Evolutionary conservation across 2,329 filamentous ascomycete genomes (phyloP).

Genomic region (Aureobasidium musti): DNA sequence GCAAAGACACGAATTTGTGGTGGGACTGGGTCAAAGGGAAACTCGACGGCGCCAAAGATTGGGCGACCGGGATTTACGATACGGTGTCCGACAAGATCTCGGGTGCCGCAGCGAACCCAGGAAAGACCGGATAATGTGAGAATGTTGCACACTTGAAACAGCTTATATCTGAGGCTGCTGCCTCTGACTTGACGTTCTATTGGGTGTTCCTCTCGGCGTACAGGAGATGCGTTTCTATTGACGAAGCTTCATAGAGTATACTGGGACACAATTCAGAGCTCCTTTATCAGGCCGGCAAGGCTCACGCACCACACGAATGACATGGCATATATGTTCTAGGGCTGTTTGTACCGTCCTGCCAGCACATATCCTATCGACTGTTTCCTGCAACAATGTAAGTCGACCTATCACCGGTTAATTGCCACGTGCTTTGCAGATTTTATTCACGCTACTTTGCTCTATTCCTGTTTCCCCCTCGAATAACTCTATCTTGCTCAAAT

Average conservation of each 20-base stretch:
- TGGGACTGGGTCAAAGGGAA: slow-evolving; percentile 40
- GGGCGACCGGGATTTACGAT: slow-evolving; percentile 37
- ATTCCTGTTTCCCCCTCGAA: not conserved
- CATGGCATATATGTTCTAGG: not conserved
- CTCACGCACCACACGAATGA: not conserved
- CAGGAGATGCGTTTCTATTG: not conserved
- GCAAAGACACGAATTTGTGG: slow-evolving; percentile 34
- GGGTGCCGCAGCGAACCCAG: not conserved
- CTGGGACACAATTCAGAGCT: not conserved
- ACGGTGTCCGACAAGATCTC: slow-evolving; percentile 26
- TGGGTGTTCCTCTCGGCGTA: not conserved
- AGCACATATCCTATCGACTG: not conserved
- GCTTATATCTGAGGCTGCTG: not conserved
- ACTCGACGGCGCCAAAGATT: slow-evolving; percentile 39
- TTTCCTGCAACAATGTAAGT: not conserved
- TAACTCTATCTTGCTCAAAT: not conserved
- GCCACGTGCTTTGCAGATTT: not conserved
- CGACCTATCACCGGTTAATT: not conserved
- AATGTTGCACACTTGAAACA: not conserved
- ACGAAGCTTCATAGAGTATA: not conserved
- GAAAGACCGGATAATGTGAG: not conserved
- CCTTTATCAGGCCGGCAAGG: not conserved
- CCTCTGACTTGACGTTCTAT: not conserved
- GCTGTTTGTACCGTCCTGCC: not conserved
- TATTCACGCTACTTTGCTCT: slow-evolving; percentile 1